Percentiles rank a stretch among this genome's conserved stretches.
These are phyloP conservation scores for Apiospora kogelbergensis DNA, from an alignment of 2,329 filamentous ascomycete genomes.

Conservation along the genomic window DNA sequence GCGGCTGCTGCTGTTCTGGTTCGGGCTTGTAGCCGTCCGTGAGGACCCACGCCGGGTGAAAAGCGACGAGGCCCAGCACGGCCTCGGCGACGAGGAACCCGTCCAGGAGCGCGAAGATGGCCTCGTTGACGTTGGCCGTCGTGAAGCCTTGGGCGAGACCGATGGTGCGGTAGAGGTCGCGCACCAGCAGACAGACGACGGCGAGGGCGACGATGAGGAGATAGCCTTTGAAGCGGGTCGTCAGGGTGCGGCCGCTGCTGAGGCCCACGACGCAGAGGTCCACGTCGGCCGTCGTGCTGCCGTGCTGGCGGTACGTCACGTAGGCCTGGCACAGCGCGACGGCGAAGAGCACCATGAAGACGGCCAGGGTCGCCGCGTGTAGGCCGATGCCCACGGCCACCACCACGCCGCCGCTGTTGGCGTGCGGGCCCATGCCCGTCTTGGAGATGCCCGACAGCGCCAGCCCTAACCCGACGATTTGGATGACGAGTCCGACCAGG, in stretches of 20 bases:
- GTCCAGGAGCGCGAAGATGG: conserved; percentile 30
- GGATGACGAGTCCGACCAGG: conserved; percentile 24
- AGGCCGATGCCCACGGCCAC: conserved; percentile 26
- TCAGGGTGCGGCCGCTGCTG: conserved; percentile 22
- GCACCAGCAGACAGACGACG: conserved; percentile 23
- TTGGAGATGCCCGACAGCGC: conserved; percentile 25
- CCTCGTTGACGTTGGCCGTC: conserved; percentile 24
- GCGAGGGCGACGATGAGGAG: conserved; percentile 25
- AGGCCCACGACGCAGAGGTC: not conserved
- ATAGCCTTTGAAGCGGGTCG: conserved; percentile 26
- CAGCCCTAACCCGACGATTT: conserved; percentile 27
- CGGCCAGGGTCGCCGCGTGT: conserved; percentile 25
- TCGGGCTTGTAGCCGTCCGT: not conserved
- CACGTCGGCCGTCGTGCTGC: conserved; percentile 24
- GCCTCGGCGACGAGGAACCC: conserved; percentile 29
- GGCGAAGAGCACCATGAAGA: conserved; percentile 24
- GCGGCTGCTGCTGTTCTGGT: not conserved
- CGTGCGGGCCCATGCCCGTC: conserved; percentile 17
- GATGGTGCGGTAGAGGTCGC: conserved; percentile 27
- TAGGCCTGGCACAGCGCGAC: conserved; percentile 24
- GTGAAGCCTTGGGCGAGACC: conserved; percentile 26
- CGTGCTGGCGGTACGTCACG: conserved; percentile 22
- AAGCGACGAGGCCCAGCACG: conserved; percentile 26
- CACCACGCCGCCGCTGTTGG: conserved; percentile 21
- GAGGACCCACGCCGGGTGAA: conserved; percentile 26